Percentiles rank a stretch among this genome's conserved stretches.
Evolutionary conservation across 352 stramenopile species (phyloP).

Genomic region (Blastocystis sp.): DNA sequence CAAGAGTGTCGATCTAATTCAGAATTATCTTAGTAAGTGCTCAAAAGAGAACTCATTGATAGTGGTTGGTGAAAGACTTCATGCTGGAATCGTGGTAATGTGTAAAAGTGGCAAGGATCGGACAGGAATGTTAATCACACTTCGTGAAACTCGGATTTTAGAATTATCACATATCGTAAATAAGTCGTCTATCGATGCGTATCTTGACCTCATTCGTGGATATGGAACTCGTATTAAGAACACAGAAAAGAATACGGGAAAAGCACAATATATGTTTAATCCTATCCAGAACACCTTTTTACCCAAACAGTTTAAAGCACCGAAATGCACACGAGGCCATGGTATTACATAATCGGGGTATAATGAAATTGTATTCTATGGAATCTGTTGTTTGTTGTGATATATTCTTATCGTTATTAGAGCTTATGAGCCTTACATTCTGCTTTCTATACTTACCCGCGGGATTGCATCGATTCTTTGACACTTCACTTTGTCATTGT

Average conservation of each 20-base stretch:
- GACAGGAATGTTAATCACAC: constrained; percentile 61
- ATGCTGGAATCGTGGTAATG: constrained; percentile 49
- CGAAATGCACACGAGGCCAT: constrained; percentile 39
- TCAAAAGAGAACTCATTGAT: background rate
- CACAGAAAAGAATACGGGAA: constrained; percentile 64
- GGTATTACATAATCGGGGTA: constrained; percentile 46
- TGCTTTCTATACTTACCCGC: too few relatives aligned
- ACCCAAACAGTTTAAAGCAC: constrained; percentile 42
- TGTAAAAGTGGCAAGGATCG: constrained; percentile 66
- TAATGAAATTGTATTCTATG: background rate
- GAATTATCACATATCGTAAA: background rate
- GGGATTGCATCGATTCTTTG: background rate
- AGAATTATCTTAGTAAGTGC: background rate
- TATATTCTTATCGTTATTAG: background rate
- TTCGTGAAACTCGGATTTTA: background rate
- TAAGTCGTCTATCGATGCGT: constrained; percentile 2
- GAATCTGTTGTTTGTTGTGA: background rate
- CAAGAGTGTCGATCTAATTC: constrained; percentile 56
- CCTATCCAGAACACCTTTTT: constrained; percentile 44
- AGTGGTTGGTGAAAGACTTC: constrained; percentile 34
- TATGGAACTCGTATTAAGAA: constrained; percentile 66
- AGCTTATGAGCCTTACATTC: too few relatives aligned
- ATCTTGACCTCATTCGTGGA: constrained; percentile 44
- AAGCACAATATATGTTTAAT: constrained; percentile 68
- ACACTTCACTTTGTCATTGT: constrained; percentile 33